phyloP scores from a whole-genome alignment of 805 yeast species.

The Wickerhamiella allomyrinae region DNA sequence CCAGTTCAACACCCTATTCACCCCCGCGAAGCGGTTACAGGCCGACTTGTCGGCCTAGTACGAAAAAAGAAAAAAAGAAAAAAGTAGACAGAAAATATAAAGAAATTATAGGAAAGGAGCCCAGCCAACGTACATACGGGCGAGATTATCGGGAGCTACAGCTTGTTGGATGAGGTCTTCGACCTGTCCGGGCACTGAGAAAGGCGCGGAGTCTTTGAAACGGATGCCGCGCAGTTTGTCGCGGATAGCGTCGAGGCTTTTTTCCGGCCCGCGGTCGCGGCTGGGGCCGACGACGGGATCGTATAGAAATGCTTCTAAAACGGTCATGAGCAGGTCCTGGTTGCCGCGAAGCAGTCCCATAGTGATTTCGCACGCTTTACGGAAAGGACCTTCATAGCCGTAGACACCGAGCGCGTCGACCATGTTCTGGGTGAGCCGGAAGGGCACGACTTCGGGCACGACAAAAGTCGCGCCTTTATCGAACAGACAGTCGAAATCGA shows the following conservation, averaged over 20 bases:
- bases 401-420: slow-evolving; percentile 80
- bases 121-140: slow-evolving; percentile 95
- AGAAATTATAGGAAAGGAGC: slow-evolving; percentile 41
- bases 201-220: slow-evolving; percentile 67
- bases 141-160: slow-evolving; percentile 49
- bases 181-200: slow-evolving; percentile 86
- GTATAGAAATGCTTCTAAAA: slow-evolving; percentile 79
- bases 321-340: slow-evolving; percentile 76
- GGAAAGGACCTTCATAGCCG: slow-evolving; percentile 80
- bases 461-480: slow-evolving; percentile 54
- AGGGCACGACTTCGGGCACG: slow-evolving; percentile 90
- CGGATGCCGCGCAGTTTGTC: slow-evolving; percentile 73
- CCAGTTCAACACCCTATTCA: no score
- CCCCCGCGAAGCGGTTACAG: no score
- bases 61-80: no score
- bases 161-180: slow-evolving; percentile 80
- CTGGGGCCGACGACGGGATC: slow-evolving; percentile 61
- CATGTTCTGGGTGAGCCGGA: slow-evolving; percentile 76
- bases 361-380: slow-evolving; percentile 76
- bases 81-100: no score
- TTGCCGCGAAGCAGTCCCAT: slow-evolving; percentile 55
- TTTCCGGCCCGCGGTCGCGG: slow-evolving; percentile 23
- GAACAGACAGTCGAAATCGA: slow-evolving; percentile 91
- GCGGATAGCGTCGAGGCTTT: slow-evolving; percentile 56
- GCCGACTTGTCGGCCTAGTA: no score